Evolutionary conservation across 495 filamentous ascomycete genomes (phyloP).

Genomic region (Evansstolkia leycettana): DNA sequence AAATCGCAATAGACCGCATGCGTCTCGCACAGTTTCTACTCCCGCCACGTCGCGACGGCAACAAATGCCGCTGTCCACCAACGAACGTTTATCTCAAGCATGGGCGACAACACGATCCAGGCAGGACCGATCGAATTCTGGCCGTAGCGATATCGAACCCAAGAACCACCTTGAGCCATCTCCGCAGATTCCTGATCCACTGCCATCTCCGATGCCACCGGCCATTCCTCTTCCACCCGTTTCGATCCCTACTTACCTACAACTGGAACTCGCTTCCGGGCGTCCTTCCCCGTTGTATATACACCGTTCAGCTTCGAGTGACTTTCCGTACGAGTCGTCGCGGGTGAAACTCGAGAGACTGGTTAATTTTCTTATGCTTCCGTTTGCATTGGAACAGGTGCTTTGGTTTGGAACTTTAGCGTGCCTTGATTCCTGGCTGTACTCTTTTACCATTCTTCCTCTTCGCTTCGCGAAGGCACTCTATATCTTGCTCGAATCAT

Average conservation of each 20-base stretch:
- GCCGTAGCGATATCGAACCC: conserved; percentile 28
- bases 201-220: conserved; percentile 55
- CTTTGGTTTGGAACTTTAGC: conserved; percentile 80
- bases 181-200: conserved; percentile 19
- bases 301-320: conserved; percentile 54
- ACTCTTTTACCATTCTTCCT: conserved; percentile 89
- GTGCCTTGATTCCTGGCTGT: conserved; percentile 94
- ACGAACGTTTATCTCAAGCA: conserved; percentile 26
- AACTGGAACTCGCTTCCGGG: conserved; percentile 74
- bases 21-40: conserved; percentile 25
- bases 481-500: conserved; percentile 62
- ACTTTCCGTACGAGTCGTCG: conserved; percentile 91
- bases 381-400: conserved; percentile 70
- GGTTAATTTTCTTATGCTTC: conserved; percentile 77
- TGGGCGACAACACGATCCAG: conserved; percentile 25
- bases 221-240: conserved; percentile 69
- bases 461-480: conserved; percentile 80
- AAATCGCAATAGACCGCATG: conserved; percentile 20
- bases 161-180: conserved; percentile 18
- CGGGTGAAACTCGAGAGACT: conserved; percentile 88
- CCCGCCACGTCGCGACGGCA: conserved; percentile 18
- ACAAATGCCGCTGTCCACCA: conserved; percentile 7
- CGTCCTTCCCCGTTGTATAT: conserved; percentile 82
- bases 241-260: conserved; percentile 77
- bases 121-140: conserved; percentile 15